A percentile compares a stretch with the other conserved stretches of the same genome.
These are phyloP conservation scores for Phytopythium litorale DNA, from an alignment of 352 stramenopile genomes.

Conservation along the genomic window DNA sequence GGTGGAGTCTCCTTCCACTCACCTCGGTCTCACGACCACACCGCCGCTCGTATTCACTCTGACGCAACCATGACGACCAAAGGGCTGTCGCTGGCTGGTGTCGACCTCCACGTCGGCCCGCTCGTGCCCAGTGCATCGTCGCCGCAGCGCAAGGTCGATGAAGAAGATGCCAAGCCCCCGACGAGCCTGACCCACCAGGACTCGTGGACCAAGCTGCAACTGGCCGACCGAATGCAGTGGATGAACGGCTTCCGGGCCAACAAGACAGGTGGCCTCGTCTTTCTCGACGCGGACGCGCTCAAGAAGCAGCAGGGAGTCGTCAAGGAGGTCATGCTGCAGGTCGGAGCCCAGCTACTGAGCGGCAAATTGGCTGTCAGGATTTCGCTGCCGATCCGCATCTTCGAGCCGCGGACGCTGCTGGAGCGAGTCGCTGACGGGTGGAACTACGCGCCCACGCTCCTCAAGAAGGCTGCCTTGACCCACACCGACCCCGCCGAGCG, in stretches of 20 bases:
- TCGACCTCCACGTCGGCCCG: slow-evolving; percentile 54
- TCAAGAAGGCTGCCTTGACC: slow-evolving; percentile 62
- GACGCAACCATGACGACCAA: not conserved
- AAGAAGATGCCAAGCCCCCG: slow-evolving; percentile 7
- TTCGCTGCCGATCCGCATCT: slow-evolving; percentile 73
- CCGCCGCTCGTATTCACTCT: not conserved
- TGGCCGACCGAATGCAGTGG: slow-evolving; percentile 58
- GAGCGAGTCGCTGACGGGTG: slow-evolving; percentile 70
- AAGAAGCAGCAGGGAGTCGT: slow-evolving; percentile 83
- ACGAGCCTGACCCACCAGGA: slow-evolving; percentile 16
- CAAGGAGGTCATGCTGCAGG: slow-evolving; percentile 76
- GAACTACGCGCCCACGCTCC: slow-evolving; percentile 73
- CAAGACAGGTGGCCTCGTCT: slow-evolving; percentile 68
- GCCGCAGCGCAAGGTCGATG: slow-evolving; percentile 20
- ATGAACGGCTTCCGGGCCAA: slow-evolving; percentile 54
- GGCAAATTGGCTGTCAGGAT: slow-evolving; percentile 69
- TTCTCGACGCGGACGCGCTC: slow-evolving; percentile 57
- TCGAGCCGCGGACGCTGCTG: slow-evolving; percentile 66
- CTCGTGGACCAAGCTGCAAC: slow-evolving; percentile 46
- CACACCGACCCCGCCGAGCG: slow-evolving; percentile 49
- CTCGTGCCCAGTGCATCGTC: slow-evolving; percentile 43
- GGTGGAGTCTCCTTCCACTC: no score
- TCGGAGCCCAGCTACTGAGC: slow-evolving; percentile 60
- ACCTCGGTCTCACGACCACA: no score
- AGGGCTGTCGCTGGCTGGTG: slow-evolving; percentile 31